These are phyloP conservation scores for Raphanus raphanistrum DNA, from an alignment of 345 rosid species.

Conservation along the genomic window DNA sequence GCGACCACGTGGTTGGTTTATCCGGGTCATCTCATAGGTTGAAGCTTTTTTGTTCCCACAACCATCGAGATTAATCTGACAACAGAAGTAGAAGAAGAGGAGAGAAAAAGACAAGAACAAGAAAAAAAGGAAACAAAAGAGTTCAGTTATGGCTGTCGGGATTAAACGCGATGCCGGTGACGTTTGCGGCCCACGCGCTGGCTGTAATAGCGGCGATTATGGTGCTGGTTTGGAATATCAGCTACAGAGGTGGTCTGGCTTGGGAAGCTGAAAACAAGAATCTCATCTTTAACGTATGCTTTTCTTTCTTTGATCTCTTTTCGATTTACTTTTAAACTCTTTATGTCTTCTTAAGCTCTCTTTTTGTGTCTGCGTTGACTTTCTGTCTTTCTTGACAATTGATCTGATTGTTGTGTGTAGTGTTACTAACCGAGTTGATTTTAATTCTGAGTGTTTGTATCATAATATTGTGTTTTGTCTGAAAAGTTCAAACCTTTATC, in stretches of 20 bases:
- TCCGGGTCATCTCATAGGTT: neutral
- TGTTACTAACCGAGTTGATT: neutral
- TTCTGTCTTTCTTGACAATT: neutral
- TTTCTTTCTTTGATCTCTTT: neutral
- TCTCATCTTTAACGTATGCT: slow-evolving; percentile 87
- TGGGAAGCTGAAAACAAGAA: slow-evolving; percentile 85
- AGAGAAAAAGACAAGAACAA: neutral
- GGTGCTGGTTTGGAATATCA: slow-evolving; percentile 80
- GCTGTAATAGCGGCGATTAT: slow-evolving; percentile 55
- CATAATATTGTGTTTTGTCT: neutral
- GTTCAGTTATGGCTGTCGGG: slow-evolving; percentile 47
- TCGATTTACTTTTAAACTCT: neutral
- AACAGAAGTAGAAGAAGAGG: neutral
- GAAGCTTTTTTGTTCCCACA: neutral
- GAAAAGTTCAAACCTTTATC: neutral
- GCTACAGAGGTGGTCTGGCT: slow-evolving; percentile 88
- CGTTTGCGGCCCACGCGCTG: slow-evolving; percentile 64
- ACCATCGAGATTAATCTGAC: slow-evolving; percentile 14
- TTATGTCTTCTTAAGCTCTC: neutral
- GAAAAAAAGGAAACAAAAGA: neutral
- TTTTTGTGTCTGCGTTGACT: slow-evolving; percentile 29
- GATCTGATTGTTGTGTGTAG: neutral
- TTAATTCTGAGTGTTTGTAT: neutral
- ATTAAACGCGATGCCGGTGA: slow-evolving; percentile 54
- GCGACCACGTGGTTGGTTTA: neutral